Evolutionary conservation across 371 early-diverging fungal genomes (phyloP), one percentile per base, ranked within the genome.

Genomic region (Blakeslea trispora): DNA sequence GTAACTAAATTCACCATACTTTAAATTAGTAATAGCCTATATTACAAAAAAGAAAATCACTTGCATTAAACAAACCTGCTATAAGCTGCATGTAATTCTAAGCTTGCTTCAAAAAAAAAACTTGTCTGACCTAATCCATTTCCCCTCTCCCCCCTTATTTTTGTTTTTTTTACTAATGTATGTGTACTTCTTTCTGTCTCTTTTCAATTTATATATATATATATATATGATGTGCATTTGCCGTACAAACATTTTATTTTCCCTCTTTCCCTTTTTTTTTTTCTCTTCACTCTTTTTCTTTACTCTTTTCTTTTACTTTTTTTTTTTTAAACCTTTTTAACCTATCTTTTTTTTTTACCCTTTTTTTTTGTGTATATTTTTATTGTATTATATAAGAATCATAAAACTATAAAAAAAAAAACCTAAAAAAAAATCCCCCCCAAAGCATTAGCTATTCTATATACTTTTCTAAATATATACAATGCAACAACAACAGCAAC

Each of bases 401-500:
- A 44, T 53, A 5, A 44, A 34, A 31, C 14, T 39, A 37, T 21
- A 35, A 19, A 39, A 45, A 49, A 24, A 49, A 43, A 35, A 34
- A 49, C 13, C 19, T 32, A 45, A 54, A 53, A 54, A 50, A 60
- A 60, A 56, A 4, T 1, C 41, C 14, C 41, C 28, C 23, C n/a
- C n/a, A n/a, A n/a, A n/a, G n/a, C n/a, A n/a, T n/a, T n/a, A n/a
- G n/a, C n/a, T n/a, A n/a, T n/a, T n/a, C n/a, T 21, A 55, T 50
- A 34, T 43, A 34, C 22, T 17, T 24, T 13, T 23, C 7, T 31
- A 31, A 52, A 47, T 17, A 18, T 49, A 55, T 28, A 49, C n/a
- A 50, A 50, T 43, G 50, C 57, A 58, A 50, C 49, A 50, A 50
- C 45, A 52, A 42, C 45, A 32, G 45, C 57, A 58, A 45, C 49